These are phyloP conservation scores for Grammothele lineata DNA, from an alignment of 768 basidiomycete species.

Conservation along the genomic window DNA sequence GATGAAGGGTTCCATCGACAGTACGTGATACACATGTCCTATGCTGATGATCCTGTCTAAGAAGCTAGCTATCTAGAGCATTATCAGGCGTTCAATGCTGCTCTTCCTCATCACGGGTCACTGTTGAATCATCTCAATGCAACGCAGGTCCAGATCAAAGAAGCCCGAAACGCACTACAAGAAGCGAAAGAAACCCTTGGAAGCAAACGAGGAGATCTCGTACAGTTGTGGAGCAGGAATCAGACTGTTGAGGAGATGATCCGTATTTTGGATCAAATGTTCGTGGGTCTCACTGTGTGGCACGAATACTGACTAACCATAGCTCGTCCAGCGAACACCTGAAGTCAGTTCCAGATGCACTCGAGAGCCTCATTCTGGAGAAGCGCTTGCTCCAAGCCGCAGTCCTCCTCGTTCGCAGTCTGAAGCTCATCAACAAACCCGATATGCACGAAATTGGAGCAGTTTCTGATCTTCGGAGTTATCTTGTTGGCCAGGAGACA, in stretches of 20 bases:
- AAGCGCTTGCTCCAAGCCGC: constrained; percentile 90
- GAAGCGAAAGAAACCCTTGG: constrained; percentile 80
- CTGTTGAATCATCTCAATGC: constrained; percentile 67
- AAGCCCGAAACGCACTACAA: constrained; percentile 63
- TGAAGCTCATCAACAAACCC: constrained; percentile 86
- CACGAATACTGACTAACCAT: constrained; percentile 14
- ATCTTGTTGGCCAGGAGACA: constrained; percentile 81
- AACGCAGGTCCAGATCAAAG: constrained; percentile 71
- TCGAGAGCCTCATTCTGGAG: constrained; percentile 94
- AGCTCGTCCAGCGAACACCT: constrained; percentile 66
- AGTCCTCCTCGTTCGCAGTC: constrained; percentile 76
- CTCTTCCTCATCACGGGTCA: constrained; percentile 84
- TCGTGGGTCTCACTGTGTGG: constrained; percentile 25
- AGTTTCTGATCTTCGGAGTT: constrained; percentile 79
- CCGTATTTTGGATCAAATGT: constrained; percentile 93
- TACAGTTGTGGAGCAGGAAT: constrained; percentile 84
- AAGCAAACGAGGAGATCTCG: constrained; percentile 82
- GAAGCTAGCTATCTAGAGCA: constrained; percentile 52
- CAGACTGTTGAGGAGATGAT: constrained; percentile 96
- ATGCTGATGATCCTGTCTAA: constrained; percentile 5
- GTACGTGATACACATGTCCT: constrained; percentile 39
- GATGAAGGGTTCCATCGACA: constrained; percentile 84
- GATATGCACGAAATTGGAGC: constrained; percentile 98
- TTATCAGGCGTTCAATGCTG: constrained; percentile 93
- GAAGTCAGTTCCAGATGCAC: constrained; percentile 83